Conservation (phyloP, 2,329 filamentous ascomycete species). For the Cladosporium sp. region DNA sequence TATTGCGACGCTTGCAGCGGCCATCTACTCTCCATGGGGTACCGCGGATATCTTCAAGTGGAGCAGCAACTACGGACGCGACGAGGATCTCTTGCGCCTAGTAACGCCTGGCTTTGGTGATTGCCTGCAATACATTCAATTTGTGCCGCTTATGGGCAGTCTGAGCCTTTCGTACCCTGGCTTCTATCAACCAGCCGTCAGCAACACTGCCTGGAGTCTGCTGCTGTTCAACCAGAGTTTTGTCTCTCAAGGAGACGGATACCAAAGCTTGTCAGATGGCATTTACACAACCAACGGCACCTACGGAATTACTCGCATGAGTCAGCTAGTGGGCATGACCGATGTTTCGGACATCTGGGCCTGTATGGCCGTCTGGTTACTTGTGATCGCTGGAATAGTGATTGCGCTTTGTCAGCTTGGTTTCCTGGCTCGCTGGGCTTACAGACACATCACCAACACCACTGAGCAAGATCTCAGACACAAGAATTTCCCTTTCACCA, state of each 20-base stretch:
- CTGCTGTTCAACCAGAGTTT: constrained; percentile 94
- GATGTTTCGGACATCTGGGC: constrained; percentile 83
- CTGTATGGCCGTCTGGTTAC: constrained; percentile 88
- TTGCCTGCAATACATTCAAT: constrained; percentile 96
- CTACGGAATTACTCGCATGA: constrained; percentile 77
- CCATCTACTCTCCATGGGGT: constrained; percentile 91
- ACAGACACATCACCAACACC: constrained; percentile 69
- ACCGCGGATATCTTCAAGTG: constrained; percentile 87
- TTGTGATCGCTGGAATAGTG: constrained; percentile 70
- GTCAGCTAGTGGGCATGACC: constrained; percentile 80
- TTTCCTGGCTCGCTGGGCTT: constrained; percentile 75
- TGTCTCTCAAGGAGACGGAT: constrained; percentile 67
- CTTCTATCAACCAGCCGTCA: constrained; percentile 89
- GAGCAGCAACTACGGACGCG: constrained; percentile 96
- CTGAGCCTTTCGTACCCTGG: constrained; percentile 88
- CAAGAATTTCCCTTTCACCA: constrained; percentile 84
- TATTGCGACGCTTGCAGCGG: constrained; percentile 78
- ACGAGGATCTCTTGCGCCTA: constrained; percentile 85
- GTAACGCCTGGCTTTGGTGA: constrained; percentile 97
- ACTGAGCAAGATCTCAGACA: constrained; percentile 83
- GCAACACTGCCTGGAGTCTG: constrained; percentile 82
- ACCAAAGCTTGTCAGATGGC: constrained; percentile 73
- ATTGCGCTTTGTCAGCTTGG: constrained; percentile 72
- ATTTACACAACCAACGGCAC: constrained; percentile 79
- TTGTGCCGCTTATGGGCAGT: constrained; percentile 82